Evolutionary conservation across 768 basidiomycete genomes (phyloP).

Genomic region (Leccinellum luteum): DNA sequence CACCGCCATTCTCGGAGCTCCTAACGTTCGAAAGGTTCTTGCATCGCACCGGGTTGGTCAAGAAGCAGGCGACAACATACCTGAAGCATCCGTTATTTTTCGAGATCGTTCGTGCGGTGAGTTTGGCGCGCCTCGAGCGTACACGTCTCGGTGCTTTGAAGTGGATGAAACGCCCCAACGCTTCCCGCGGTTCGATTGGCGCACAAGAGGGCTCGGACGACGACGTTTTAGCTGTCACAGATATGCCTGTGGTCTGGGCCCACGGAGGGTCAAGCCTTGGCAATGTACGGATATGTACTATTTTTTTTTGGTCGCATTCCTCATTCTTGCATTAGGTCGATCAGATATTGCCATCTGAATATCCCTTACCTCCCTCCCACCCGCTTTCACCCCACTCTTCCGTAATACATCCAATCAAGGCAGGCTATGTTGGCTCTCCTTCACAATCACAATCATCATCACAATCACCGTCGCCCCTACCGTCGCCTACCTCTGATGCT

Average conservation of each 20-base stretch:
- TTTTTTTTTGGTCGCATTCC: conserved; percentile 1
- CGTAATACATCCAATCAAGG: conserved; percentile 12
- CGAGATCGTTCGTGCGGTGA: conserved; percentile 33
- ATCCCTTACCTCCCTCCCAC: conserved; percentile 29
- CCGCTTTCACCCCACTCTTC: conserved; percentile 23
- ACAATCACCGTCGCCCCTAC: not conserved
- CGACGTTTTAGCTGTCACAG: conserved; percentile 1
- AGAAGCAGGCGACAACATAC: conserved; percentile 32
- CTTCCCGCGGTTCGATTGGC: not conserved
- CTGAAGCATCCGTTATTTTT: conserved; percentile 46
- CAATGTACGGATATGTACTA: conserved; percentile 14
- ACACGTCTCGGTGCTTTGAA: conserved; percentile 18
- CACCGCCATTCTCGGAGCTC: conserved; percentile 41
- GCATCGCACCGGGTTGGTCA: conserved; percentile 38
- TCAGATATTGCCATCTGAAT: conserved; percentile 33
- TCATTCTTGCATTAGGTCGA: conserved; percentile 30
- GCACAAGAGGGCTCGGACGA: conserved; percentile 15
- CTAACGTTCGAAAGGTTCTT: conserved; percentile 46
- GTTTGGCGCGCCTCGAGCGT: conserved; percentile 9
- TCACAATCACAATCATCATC: not conserved
- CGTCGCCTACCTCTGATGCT: not conserved
- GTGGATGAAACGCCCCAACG: conserved; percentile 19
- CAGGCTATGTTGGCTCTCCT: conserved; percentile 5
- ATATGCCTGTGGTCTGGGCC: conserved; percentile 13
- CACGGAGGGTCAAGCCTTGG: conserved; percentile 29